Percentiles rank a stretch among this genome's conserved stretches.
phyloP scores from a whole-genome alignment of 495 filamentous ascomycete species.

The Neurospora sp. region DNA sequence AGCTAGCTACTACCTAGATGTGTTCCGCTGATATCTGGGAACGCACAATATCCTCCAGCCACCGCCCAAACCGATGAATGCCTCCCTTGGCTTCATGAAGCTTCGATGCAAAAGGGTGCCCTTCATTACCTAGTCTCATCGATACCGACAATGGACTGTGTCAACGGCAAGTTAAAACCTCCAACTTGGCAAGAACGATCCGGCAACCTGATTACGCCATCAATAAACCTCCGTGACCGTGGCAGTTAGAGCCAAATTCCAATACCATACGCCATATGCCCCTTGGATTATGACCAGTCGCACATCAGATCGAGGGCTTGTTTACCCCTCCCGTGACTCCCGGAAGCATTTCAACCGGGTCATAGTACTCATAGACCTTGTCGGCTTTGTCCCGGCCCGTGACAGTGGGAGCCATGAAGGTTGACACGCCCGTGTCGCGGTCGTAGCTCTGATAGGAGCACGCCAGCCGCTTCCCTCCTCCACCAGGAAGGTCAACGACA shows the following conservation, averaged over 20 bases:
- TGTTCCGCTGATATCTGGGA: neutral
- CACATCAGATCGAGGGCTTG: neutral
- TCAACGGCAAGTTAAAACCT: neutral
- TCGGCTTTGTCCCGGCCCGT: slow-evolving; percentile 32
- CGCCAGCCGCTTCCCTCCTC: slow-evolving; percentile 50
- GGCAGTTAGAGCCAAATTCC: neutral
- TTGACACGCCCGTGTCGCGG: slow-evolving; percentile 36
- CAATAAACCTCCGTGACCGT: neutral
- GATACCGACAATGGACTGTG: neutral
- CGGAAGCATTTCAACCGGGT: slow-evolving; percentile 31
- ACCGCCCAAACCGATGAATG: neutral
- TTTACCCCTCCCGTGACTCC: neutral
- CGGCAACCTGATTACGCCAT: neutral
- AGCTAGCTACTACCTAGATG: neutral
- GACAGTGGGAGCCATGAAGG: slow-evolving; percentile 44
- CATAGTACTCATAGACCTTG: slow-evolving; percentile 46
- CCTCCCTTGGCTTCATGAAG: neutral
- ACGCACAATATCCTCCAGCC: neutral
- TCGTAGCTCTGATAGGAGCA: slow-evolving; percentile 42
- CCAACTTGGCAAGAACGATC: neutral
- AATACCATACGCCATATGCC: neutral
- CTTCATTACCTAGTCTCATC: neutral
- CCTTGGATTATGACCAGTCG: neutral
- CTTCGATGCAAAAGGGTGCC: neutral
- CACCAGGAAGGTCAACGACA: slow-evolving; percentile 51